Evolutionary conservation across 1,139 yeast genomes (phyloP), one percentile per base, ranked within the genome.

Genomic region (Blastobotrys ciferrii): DNA sequence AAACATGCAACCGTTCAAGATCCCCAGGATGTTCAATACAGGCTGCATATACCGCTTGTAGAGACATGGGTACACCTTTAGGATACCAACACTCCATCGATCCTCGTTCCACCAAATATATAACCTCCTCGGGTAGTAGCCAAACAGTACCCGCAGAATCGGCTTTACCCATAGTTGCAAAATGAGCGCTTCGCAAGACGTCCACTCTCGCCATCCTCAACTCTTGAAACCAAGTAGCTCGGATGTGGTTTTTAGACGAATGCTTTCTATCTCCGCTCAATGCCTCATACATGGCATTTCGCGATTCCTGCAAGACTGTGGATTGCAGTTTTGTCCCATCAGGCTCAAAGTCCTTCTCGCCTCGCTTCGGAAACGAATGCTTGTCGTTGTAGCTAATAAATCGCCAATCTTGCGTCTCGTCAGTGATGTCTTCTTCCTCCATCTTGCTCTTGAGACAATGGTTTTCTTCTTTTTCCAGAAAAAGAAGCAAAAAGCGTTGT

Each of bases 271-370:
- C 76, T 1, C 75, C 75, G 1, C 64, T 63, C 32, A 91, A 67
- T 0, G 95, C 94, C 2, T 70, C 68, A 60, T 79, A 88, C 96
- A 91, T 89, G 25, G 86, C 81, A 19, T 76, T 67, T 46, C 86
- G 72, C 7, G 94, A 81, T 32, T 73, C 75, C 7, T 70, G 68
- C 4, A 91, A 70, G 15, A 75, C 70, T 4, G 67, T 59, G 2
- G 61, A 63, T 65, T 91, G 97, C 19, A 76, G 70, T 2, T 66
- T 62, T 0, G 94, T 83, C 0, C 91, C 88, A 64, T 84, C 92
- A 0, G 95, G 96, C 53, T 82, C 95, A 58, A 82, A 85, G 56
- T 87, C 96, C 64, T 91, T 91, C 52, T 82, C 92, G 1, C 96
- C 96, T 53, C 92, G 70, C 54, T 77, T 79, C 1, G 84, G 85